Base-by-base conservation (phyloP, 225 moss, liverwort and hornwort species). In the Lunularia cruciata region DNA sequence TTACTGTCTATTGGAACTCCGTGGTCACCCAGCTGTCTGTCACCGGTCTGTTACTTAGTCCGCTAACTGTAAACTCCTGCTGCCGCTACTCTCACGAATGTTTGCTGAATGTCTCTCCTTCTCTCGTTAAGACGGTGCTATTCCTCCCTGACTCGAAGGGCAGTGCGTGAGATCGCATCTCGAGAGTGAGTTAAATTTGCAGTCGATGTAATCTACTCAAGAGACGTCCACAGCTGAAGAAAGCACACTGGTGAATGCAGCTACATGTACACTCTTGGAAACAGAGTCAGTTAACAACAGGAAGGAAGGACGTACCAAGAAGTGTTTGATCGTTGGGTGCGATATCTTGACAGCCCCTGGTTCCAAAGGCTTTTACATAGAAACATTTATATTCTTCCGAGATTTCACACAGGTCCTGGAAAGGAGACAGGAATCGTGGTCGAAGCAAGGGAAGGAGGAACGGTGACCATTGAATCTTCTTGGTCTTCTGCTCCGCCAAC, bases 131-230 rank as follows among this genome's bases (percentile, higher is more conserved):
- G 2, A 14, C 32, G 34, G 26, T 49, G 19, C 9, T 49, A 49
- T 19, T 33, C 15, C 8, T 38, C 12, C 11, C 23, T 22, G 3
- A 3, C 49, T 51, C n/a, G 51, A 36, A 49, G 15, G 20, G 20
- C 49, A 20, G 33, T 67, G n/a, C 36, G 49, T 67, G 33, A 32
- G n/a, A 67, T 67, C 51, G 67, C 49, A 67, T 67, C 34, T 35
- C 48, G 33, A 20, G 49, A 35, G 67, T 67, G n/a, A 35, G n/a
- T 51, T 30, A 4, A 20, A 48, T 34, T 67, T 8, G 18, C 20
- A 13, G 12, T 18, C 47, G 5, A 31, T 30, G 66, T 22, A 64
- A 35, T 47, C 28, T 8, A 32, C 15, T 15, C 15, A 57, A 23
- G 48, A 19, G 20, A 20, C 25, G 13, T 38, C 11, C 22, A 11